Evolutionary conservation across 768 basidiomycete genomes (phyloP), one percentile per base, ranked within the genome.

Genomic region (Boletus vermiculosoides): DNA sequence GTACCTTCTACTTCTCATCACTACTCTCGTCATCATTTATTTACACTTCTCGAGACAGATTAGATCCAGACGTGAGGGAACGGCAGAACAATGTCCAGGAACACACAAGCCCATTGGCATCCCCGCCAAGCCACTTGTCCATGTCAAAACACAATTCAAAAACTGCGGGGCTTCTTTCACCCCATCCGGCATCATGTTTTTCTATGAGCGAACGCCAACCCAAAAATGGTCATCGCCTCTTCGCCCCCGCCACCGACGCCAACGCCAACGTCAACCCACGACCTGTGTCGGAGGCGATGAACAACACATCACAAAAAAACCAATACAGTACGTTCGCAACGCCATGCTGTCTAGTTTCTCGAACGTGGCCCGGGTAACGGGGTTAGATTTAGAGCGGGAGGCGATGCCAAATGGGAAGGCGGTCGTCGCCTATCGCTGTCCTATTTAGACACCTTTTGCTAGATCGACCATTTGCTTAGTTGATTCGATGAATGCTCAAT

Each of bases 21-120:
- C 49, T 10, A 2, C 36, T 53, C 53, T 52, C 58, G 50, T 64
- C 62, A 55, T 56, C 20, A 56, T 61, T 33, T 56, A 39, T 47
- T 12, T 49, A 33, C 60, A 40, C 61, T 50, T 52, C 49, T 30
- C 41, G 42, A 33, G 18, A 34, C 33, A 50, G 47, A 60, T 48
- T 25, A 60, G 58, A 61, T 60, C 31, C 25, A 31, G 40, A 52
- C 47, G 11, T 22, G 20, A 15, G 31, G 30, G 39, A 5, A 39
- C 22, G 50, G 36, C 12, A 20, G 36, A 58, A 53, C 54, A 44
- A 65, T 55, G 56, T 36, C 56, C 61, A 63, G 56, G 56, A 58
- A 63, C 52, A 16, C 23, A 13, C 23, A 18, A 42, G 2, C 50
- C 15, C n/a, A 31, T 47, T n/a, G n/a, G 20, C 36, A 51, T 13